phyloP scores from a whole-genome alignment of 148 eudicot species.

The Silene uniflora region DNA sequence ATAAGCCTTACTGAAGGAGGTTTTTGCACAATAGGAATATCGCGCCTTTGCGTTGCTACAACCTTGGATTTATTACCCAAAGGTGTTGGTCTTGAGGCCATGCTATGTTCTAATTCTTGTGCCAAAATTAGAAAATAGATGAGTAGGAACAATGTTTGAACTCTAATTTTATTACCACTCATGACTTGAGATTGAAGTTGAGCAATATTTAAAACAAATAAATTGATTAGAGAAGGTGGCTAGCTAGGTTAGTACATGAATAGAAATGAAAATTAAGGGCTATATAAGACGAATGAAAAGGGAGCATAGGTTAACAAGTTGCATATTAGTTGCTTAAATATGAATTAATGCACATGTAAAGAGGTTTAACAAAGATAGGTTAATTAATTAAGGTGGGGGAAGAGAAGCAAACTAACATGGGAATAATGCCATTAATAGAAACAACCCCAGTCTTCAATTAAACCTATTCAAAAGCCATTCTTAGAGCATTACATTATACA shows the following conservation, averaged over 20 bases:
- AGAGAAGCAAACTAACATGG: constrained; percentile 21
- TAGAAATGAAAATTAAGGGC: constrained; percentile 20
- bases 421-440: constrained; percentile 38
- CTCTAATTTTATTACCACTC: background rate
- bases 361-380: background rate
- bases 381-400: background rate
- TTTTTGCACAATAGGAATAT: background rate
- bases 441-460: constrained; percentile 19
- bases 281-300: constrained; percentile 29
- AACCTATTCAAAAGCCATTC: constrained; percentile 17
- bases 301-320: background rate
- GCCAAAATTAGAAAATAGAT: background rate
- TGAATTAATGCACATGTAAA: background rate
- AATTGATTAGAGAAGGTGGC: background rate
- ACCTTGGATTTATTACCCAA: background rate
- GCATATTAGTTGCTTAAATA: constrained; percentile 1
- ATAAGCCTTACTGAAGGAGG: constrained; percentile 14
- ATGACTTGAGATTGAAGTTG: background rate
- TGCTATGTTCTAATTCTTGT: background rate
- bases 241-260: background rate
- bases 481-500: constrained; percentile 26
- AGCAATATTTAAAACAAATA: background rate
- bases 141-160: background rate
- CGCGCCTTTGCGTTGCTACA: background rate
- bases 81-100: constrained; percentile 21